phyloP scores from a whole-genome alignment of 495 filamentous ascomycete genomes.

The Sabuloglossum arenarium region DNA sequence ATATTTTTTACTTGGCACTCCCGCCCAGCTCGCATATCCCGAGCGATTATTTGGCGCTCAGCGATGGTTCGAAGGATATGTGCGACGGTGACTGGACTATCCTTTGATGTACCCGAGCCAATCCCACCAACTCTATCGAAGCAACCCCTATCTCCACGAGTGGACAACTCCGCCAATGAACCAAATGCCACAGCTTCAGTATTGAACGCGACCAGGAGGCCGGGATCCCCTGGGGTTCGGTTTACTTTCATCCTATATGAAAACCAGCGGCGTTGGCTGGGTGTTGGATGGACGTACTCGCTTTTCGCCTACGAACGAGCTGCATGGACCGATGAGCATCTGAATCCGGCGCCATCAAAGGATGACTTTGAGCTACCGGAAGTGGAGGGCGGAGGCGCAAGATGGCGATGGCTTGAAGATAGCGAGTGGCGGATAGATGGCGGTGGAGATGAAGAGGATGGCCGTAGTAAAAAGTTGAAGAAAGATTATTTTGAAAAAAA shows the following conservation, averaged over 20 bases:
- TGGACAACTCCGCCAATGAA: neutral
- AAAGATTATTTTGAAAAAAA: slow-evolving; percentile 15
- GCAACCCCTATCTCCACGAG: neutral
- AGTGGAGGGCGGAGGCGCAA: slow-evolving; percentile 56
- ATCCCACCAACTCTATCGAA: slow-evolving; percentile 12
- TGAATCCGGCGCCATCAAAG: slow-evolving; percentile 55
- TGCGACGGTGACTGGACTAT: slow-evolving; percentile 55
- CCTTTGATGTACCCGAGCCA: slow-evolving; percentile 27
- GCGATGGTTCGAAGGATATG: slow-evolving; percentile 42
- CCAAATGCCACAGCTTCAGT: slow-evolving; percentile 9
- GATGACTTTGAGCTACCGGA: slow-evolving; percentile 75
- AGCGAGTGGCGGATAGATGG: slow-evolving; percentile 82
- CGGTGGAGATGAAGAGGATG: slow-evolving; percentile 26
- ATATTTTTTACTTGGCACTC: slow-evolving; percentile 79
- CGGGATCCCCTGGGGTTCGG: slow-evolving; percentile 45
- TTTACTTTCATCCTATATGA: slow-evolving; percentile 95
- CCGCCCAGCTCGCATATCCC: slow-evolving; percentile 61
- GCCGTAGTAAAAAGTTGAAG: slow-evolving; percentile 17
- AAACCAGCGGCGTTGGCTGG: slow-evolving; percentile 91
- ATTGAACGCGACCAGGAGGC: neutral
- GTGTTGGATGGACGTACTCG: slow-evolving; percentile 82
- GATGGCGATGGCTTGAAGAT: slow-evolving; percentile 75
- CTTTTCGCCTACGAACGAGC: slow-evolving; percentile 74
- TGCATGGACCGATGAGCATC: slow-evolving; percentile 90
- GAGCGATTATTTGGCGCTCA: slow-evolving; percentile 83